Evolutionary conservation across 1,139 yeast genomes (phyloP), one percentile per base, ranked within the genome.

Genomic region (Taphrina confusa): DNA sequence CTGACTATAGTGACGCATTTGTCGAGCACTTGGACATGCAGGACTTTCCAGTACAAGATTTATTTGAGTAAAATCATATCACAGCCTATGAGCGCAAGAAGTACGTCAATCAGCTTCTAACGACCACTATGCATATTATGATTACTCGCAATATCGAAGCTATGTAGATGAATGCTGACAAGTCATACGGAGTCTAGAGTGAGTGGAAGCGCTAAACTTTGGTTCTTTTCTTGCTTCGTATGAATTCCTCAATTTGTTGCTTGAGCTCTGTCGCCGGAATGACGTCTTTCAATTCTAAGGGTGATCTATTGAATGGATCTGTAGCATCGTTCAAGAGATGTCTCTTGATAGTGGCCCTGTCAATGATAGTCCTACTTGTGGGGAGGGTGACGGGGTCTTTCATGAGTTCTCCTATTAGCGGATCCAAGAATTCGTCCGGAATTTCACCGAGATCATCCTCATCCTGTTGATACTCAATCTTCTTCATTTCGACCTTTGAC

Each of bases 401-500:
- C 98, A 94, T 94, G 47, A 94, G 71, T 0, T 96, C 87, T 71
- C 79, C 91, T 97, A 94, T 91, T 67, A 94, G 80, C 8, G 99
- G 98, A 75, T 94, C 99, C 69, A 94, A 79, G 71, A 85, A 92
- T 72, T 94, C 98, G 70, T 94, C 98, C 0, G 99, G 99, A 23
- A 88, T 80, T 60, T 94, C 98, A 14, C 96, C 97, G 66, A 89
- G 78, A 69, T 89, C 96, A 66, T 83, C 71, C 64, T 87, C 95
- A 34, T 73, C 75, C 52, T 61, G 64, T 44, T 63, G 65, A 25
- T 65, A 62, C 27, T 78, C 79, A 42, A 76, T 69, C 68, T 82
- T 81, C 59, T 82, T 81, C 40, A 72, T 70, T 64, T 87, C 87
- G 0, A 95, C 95, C 20, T 71, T 73, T 44, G 79, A 74, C 0